Conservation (phyloP, 164 flowering plant species). For the Macadamia tetraphylla region DNA sequence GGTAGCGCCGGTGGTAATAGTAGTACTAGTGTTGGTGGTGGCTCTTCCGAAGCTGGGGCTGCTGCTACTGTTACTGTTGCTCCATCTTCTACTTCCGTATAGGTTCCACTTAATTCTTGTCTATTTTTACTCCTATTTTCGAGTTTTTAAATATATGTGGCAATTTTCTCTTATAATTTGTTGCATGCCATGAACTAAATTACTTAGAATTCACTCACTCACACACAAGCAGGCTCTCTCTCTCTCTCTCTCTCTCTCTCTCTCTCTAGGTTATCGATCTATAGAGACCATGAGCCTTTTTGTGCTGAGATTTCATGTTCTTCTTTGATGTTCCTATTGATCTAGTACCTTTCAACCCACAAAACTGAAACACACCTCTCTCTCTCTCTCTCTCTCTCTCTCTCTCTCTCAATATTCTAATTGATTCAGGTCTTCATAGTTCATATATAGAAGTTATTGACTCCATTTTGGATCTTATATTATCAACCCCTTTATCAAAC, state of each 20-base stretch:
- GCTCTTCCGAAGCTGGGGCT: not conserved
- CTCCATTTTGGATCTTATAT: no score
- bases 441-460: no score
- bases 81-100: not conserved
- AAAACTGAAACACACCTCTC: no score
- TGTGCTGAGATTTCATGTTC: no score
- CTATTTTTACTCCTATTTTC: not conserved
- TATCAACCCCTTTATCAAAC: no score
- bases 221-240: not conserved
- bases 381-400: no score
- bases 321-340: no score
- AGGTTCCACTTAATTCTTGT: not conserved
- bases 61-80: not conserved
- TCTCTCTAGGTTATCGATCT: not conserved
- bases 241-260: not conserved
- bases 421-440: no score
- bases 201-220: no score
- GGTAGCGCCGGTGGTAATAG: slow-evolving; percentile 12
- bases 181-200: not conserved
- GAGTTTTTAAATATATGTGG: not conserved
- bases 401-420: no score
- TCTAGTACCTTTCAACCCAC: no score
- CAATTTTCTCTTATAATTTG: not conserved
- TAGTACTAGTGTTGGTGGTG: slow-evolving; percentile 12
- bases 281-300: no score